Base-by-base conservation (phyloP, 306 rosid genomes). In the Cucurbita argyrosperma region DNA sequence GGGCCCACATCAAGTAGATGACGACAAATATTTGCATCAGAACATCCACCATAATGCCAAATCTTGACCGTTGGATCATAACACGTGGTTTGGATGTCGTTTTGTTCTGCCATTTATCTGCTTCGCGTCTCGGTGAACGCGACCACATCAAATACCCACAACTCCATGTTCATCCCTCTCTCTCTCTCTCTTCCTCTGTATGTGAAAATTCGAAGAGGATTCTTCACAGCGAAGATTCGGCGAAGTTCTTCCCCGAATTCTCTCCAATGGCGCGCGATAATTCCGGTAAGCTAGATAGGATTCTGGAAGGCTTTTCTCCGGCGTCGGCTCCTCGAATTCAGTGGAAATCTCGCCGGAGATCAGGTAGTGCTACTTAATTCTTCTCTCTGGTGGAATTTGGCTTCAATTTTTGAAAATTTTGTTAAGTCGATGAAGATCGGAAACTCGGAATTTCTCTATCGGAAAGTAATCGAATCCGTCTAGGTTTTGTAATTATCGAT, bases 301-400 rank as follows among this genome's bases (percentile, higher is more conserved):
- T 81, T 74, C 82, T 94, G 67, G 83, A 85, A 42, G 86, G 84
- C 12, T 95, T 95, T 81, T 90, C 96, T 76, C 87, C 90, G 9
- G 82, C 77, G 5, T 84, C 96, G 35, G 78, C 95, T 26, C 85
- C 99, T 56, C 83, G 71, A 45, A 83, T 95, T 83, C 71, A 62
- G 43, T 95, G 99, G 99, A 95, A 91, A 78, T 87, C 92, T 70
- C 85, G 99, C 76, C 85, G 80, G 82, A 88, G 92, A 89, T 85
- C 96, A 84, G 99, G 99, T 94, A 82, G 14, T 45, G 6, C 35
- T 13, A 42, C 10, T 35, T 47, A 19, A 30, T 64, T 18, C 7
- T 4, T 67, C 9, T 42, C 26, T 39, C 40, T 43, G 47, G 46
- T 13, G 59, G 45, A 62, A 62, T 9, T 15, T 12, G 18, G 57